phyloP scores from a whole-genome alignment of 805 yeast genomes.

The Nakazawaea wickerhamii region DNA sequence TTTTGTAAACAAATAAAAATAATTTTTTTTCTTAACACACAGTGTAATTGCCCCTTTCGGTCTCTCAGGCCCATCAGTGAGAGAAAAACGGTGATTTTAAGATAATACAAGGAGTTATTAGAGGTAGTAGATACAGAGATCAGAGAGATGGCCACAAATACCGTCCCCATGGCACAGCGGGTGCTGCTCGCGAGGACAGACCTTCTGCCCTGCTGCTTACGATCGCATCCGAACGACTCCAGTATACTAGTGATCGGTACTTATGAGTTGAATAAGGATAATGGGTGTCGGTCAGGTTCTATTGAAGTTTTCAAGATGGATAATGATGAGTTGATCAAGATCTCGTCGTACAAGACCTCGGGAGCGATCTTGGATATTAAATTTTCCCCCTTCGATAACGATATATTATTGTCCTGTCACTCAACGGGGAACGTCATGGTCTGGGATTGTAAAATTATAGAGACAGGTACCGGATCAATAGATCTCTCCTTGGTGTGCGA shows the following conservation, averaged over 20 bases:
- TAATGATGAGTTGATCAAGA: constrained; percentile 18
- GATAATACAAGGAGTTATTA: too few species aligned
- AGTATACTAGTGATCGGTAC: constrained; percentile 66
- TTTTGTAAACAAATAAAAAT: too few species aligned
- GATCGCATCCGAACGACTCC: constrained; percentile 47
- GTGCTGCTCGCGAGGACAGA: constrained; percentile 34
- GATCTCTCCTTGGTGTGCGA: constrained; percentile 23
- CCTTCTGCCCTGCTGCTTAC: constrained; percentile 81
- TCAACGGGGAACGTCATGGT: constrained; percentile 70
- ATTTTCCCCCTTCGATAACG: constrained; percentile 48
- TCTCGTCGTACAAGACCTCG: constrained; percentile 30
- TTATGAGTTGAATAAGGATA: constrained; percentile 60
- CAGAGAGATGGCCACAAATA: not conserved
- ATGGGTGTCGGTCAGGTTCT: constrained; percentile 61
- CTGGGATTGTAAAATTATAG: constrained; percentile 44
- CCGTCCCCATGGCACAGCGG: constrained; percentile 16
- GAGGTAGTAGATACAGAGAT: too few species aligned
- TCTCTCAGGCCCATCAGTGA: too few species aligned
- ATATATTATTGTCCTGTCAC: constrained; percentile 57
- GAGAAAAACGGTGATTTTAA: too few species aligned
- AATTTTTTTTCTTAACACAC: too few species aligned
- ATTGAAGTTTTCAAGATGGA: constrained; percentile 35
- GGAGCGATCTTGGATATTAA: constrained; percentile 79
- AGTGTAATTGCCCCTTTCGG: too few species aligned
- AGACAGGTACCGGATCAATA: constrained; percentile 15